Evolutionary conservation across 352 stramenopile genomes (phyloP).

Genomic region (Phytophthora litchii): DNA sequence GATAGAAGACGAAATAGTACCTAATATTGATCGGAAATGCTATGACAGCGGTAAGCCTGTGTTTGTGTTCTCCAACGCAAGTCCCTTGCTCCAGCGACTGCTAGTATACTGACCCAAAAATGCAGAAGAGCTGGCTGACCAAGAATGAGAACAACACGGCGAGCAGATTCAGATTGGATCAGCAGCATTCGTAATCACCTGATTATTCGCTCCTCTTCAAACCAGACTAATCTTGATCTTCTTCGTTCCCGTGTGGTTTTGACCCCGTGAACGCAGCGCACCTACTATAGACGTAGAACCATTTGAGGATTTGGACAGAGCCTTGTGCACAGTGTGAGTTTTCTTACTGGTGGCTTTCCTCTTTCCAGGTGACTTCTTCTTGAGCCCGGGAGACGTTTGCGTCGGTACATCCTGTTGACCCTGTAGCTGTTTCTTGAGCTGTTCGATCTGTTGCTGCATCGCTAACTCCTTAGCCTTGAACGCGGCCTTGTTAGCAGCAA

Average conservation of each 20-base stretch:
- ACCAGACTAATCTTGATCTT: conserved; percentile 56
- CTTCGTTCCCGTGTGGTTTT: conserved; percentile 56
- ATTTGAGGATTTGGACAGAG: conserved; percentile 47
- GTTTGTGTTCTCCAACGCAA: conserved; percentile 2
- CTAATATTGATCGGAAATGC: conserved; percentile 37
- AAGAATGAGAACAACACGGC: conserved; percentile 13
- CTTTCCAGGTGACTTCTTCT: conserved; percentile 58
- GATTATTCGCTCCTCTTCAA: conserved; percentile 24
- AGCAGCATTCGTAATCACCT: conserved; percentile 25
- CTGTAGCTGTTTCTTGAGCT: conserved; percentile 55
- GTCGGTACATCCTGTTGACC: conserved; percentile 42
- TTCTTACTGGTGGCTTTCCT: conserved; percentile 55
- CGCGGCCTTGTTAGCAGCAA: conserved; percentile 57
- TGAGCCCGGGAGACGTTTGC: conserved; percentile 35
- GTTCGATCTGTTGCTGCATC: conserved; percentile 69
- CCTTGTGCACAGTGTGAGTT: conserved; percentile 49
- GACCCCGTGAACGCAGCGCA: conserved; percentile 52
- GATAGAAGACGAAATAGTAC: conserved; percentile 45
- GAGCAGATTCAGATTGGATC: conserved; percentile 9
- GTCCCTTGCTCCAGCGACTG: conserved; percentile 16
- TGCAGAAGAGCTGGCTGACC: conserved; percentile 9
- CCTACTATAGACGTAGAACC: conserved; percentile 53
- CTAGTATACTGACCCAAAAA: conserved; percentile 25
- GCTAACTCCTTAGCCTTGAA: conserved; percentile 74
- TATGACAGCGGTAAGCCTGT: conserved; percentile 12